Conservation (phyloP, 352 stramenopile species). For the Phytopythium litorale region DNA sequence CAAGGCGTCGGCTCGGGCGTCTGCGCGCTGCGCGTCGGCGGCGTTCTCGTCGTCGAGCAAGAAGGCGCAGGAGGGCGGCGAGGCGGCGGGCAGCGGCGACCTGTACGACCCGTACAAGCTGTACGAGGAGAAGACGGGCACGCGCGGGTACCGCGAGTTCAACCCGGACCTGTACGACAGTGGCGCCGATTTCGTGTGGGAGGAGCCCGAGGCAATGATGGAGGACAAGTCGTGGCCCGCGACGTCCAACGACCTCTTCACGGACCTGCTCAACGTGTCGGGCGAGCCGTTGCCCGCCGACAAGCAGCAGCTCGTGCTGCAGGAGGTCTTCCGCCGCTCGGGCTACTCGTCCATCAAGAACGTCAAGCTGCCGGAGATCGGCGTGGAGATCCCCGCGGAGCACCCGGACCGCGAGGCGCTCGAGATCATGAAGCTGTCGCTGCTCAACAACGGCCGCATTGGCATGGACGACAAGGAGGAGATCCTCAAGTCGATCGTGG, state of each 20-base stretch:
- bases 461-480: slow-evolving; percentile 89
- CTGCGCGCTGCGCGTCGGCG: slow-evolving; percentile 15
- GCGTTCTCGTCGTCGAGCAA: slow-evolving; percentile 10
- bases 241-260: slow-evolving; percentile 76
- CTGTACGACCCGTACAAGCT: slow-evolving; percentile 83
- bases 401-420: slow-evolving; percentile 78
- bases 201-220: slow-evolving; percentile 80
- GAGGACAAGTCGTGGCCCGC: slow-evolving; percentile 86
- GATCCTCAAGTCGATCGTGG: slow-evolving; percentile 73
- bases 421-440: slow-evolving; percentile 87
- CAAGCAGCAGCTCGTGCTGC: slow-evolving; percentile 64
- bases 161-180: slow-evolving; percentile 63
- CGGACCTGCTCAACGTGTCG: slow-evolving; percentile 79
- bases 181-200: slow-evolving; percentile 53
- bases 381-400: slow-evolving; percentile 54
- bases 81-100: slow-evolving; percentile 17
- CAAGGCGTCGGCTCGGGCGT: background rate
- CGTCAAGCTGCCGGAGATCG: slow-evolving; percentile 71
- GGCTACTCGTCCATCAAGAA: slow-evolving; percentile 67
- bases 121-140: slow-evolving; percentile 72
- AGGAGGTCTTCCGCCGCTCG: slow-evolving; percentile 73
- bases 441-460: slow-evolving; percentile 87
- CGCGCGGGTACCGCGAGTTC: slow-evolving; percentile 74
- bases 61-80: slow-evolving; percentile 15
- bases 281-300: slow-evolving; percentile 43